These are phyloP conservation scores for Austropuccinia psidii DNA, from an alignment of 1,284 basidiomycete species.

Conservation along the genomic window DNA sequence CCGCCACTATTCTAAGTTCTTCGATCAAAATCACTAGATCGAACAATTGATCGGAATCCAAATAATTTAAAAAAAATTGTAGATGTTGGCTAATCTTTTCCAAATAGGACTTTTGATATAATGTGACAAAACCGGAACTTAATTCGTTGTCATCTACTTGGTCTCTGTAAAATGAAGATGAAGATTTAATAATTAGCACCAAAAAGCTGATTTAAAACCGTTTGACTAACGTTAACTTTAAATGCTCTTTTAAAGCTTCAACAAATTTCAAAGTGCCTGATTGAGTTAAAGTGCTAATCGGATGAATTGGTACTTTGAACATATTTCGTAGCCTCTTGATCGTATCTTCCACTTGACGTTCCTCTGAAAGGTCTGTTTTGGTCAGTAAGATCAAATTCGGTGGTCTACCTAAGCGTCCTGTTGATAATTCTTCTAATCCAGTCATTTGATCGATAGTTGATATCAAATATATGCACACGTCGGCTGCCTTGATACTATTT, in stretches of 20 bases:
- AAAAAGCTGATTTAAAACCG: not conserved
- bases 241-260: not conserved
- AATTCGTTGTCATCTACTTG: not conserved
- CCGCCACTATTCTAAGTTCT: slow-evolving; percentile 11
- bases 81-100: slow-evolving; percentile 1
- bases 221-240: slow-evolving; percentile 4
- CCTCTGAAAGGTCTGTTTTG: slow-evolving; percentile 8
- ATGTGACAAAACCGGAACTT: slow-evolving; percentile 11
- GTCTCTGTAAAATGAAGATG: not conserved
- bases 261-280: not conserved
- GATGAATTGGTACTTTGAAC: not conserved
- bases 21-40: slow-evolving; percentile 30
- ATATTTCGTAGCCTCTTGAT: not conserved
- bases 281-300: not conserved
- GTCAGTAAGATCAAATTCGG: slow-evolving; percentile 16
- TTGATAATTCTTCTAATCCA: not conserved
- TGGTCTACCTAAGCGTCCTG: not conserved
- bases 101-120: slow-evolving; percentile 4
- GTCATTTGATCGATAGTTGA: not conserved
- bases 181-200: not conserved
- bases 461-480: slow-evolving; percentile 15
- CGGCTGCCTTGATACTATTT: slow-evolving; percentile 14
- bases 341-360: not conserved
- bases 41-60: not conserved
- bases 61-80: not conserved